Evolutionary conservation across 2,329 filamentous ascomycete species (phyloP), one percentile per base, ranked within the genome.

Genomic region (Dactylonectria estremocensis): DNA sequence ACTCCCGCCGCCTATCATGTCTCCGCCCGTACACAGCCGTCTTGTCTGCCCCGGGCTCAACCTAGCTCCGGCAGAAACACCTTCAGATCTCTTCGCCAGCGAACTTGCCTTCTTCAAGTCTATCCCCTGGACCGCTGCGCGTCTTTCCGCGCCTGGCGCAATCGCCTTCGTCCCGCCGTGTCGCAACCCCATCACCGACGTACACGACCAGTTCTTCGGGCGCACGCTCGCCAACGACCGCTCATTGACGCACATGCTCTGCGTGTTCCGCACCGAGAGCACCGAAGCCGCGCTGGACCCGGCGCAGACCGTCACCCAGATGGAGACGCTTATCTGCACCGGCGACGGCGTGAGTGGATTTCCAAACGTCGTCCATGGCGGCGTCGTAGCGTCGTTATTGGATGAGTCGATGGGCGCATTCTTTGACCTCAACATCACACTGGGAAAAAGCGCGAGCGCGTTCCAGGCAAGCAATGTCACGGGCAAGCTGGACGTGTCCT

Each of bases 371-470:
- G 67, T 81, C 2, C 81, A 83, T 61, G 82, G 82, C 7, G 82
- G 82, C 11, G 68, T 82, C 52, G 72, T 76, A 9, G 77, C 77
- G 40, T 71, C 81, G 5, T 67, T 83, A 60, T 66, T 80, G 24
- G 82, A 83, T 54, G 82, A 83, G 74, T 69, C 77, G 5, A 78
- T 81, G 69, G 80, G 80, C 3, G 71, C 74, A 2, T 64, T 83
- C 18, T 76, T 79, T 22, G 81, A 83, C 56, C 69, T 82, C 7
- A 83, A 83, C 31, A 61, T 69, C 20, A 76, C 75, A 0, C 69
- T 82, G 43, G 75, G 75, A 2, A 81, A 82, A 65, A 62, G 75
- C 1, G 76, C 74, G 0, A 68, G 71, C 13, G 68, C 76, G 0
- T 80, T 78, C 48, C 69, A 68, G 52, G 71, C 74, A 2, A 72